Evolutionary conservation across 257 asterid genomes (phyloP), one percentile per base, ranked within the genome.

Genomic region (Penstemon barbatus): DNA sequence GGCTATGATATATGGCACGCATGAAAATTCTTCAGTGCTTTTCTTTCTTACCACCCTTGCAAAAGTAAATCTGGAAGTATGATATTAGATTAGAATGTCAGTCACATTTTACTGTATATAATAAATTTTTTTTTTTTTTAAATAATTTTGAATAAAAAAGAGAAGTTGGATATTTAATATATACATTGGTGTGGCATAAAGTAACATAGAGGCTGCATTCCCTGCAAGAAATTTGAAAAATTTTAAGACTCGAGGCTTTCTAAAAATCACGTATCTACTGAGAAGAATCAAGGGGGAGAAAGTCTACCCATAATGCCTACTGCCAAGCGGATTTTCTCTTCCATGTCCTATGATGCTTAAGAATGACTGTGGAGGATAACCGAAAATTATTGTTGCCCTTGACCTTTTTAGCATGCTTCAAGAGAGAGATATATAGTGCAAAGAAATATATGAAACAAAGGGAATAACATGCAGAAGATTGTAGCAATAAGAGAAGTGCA

Each of bases 171-270:
- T 65, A 71, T 9, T 56, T 53, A 46, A 52, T 62, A 44, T 19
- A 68, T 83, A 88, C 97, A 83, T 60, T 62, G 97, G 97, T 38
- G 95, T 88, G 13, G 89, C 78, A 63, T 85, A 90, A 15, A 88
- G 90, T 57, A 86, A 80, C 88, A 85, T 74, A 50, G 92, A 78
- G 64, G 87, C 82, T 19, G 82, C 89, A 80, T 90, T 90, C 9
- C 96, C 97, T 90, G 92, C 75, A 76, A 57, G 49, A 81, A 55
- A 66, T 25, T 53, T 49, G 25, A 57, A 59, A 70, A 68, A 3
- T 45, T 63, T 60, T 37, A 45, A 63, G 15, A 62, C 43, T 51
- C 51, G 36, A 53, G 7, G 63, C 37, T 66, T 49, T 68, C 52
- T 15, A 70, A 50, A 48, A 10, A 2, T 67, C 5, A 25, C 12